Evolutionary conservation across 768 basidiomycete genomes (phyloP).

Genomic region (Tylopilus rubrobrunneus): DNA sequence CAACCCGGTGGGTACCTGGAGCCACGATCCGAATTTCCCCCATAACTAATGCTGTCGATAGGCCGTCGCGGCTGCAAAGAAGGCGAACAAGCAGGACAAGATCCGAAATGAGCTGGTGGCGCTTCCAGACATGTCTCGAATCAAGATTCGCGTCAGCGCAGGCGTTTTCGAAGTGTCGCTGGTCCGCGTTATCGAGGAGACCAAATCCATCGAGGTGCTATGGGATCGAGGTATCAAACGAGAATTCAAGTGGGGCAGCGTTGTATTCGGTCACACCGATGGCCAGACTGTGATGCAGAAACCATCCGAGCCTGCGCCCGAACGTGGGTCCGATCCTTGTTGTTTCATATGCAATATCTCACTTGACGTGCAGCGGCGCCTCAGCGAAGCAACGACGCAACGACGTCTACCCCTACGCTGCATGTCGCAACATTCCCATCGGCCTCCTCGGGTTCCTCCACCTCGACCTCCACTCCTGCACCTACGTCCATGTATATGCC

Average conservation of each 20-base stretch:
- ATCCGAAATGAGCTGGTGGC: constrained; percentile 67
- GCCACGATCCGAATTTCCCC: background rate
- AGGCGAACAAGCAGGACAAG: constrained; percentile 69
- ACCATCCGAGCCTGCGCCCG: constrained; percentile 52
- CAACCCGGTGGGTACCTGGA: constrained; percentile 68
- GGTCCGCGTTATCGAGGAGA: constrained; percentile 64
- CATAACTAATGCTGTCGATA: constrained; percentile 26
- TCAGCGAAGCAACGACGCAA: constrained; percentile 9
- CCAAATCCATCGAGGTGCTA: constrained; percentile 69
- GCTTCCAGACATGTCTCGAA: constrained; percentile 64
- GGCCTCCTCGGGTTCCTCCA: constrained; percentile 21
- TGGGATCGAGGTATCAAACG: constrained; percentile 74
- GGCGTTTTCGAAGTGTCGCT: constrained; percentile 87
- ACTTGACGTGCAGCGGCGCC: constrained; percentile 18
- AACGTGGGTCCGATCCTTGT: constrained; percentile 37
- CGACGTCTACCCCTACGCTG: constrained; percentile 13
- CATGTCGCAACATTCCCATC: constrained; percentile 22
- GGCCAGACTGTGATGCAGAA: constrained; percentile 65
- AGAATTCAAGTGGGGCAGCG: constrained; percentile 81
- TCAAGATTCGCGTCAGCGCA: constrained; percentile 80
- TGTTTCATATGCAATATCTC: background rate
- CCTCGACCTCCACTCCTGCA: constrained; percentile 14
- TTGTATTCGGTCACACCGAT: constrained; percentile 73
- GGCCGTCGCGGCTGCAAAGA: constrained; percentile 73
- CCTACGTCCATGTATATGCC: constrained; percentile 20